phyloP scores from a whole-genome alignment of 768 basidiomycete species.

The Tricholoma sp. region DNA sequence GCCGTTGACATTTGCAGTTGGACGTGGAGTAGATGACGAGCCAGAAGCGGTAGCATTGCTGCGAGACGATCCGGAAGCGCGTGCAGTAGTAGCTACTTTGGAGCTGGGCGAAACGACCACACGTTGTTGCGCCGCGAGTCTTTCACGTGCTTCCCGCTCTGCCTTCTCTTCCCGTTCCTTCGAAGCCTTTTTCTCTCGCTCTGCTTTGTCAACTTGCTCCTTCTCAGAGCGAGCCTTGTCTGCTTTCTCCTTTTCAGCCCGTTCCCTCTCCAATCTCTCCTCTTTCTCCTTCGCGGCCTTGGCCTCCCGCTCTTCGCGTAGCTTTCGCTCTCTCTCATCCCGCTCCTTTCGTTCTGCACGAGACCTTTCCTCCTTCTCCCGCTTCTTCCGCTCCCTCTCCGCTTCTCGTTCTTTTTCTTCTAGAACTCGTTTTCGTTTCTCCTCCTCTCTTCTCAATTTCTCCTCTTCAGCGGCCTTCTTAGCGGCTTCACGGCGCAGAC shows the following conservation, averaged over 20 bases:
- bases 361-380: conserved; percentile 68
- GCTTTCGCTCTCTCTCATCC: conserved; percentile 59
- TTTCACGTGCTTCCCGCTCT: conserved; percentile 25
- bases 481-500: conserved; percentile 67
- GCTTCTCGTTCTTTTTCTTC: conserved; percentile 80
- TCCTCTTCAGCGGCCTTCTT: conserved; percentile 82
- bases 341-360: conserved; percentile 71
- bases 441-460: conserved; percentile 77
- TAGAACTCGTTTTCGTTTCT: conserved; percentile 64
- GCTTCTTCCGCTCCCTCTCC: conserved; percentile 69
- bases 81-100: conserved; percentile 42
- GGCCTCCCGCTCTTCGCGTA: conserved; percentile 65
- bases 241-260: conserved; percentile 37
- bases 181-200: conserved; percentile 26
- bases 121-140: conserved; percentile 38
- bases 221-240: conserved; percentile 26
- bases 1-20: conserved; percentile 40
- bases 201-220: conserved; percentile 32
- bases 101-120: conserved; percentile 33
- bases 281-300: conserved; percentile 61
- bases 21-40: conserved; percentile 27
- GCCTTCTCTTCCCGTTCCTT: conserved; percentile 26
- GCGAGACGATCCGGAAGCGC: conserved; percentile 41
- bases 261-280: conserved; percentile 44
- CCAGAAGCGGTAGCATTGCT: conserved; percentile 38